A percentile compares a stretch with the other conserved stretches of the same genome.
These are phyloP conservation scores for Schwanniomyces occidentalis DNA, from an alignment of 805 yeast genomes.

Conservation along the genomic window DNA sequence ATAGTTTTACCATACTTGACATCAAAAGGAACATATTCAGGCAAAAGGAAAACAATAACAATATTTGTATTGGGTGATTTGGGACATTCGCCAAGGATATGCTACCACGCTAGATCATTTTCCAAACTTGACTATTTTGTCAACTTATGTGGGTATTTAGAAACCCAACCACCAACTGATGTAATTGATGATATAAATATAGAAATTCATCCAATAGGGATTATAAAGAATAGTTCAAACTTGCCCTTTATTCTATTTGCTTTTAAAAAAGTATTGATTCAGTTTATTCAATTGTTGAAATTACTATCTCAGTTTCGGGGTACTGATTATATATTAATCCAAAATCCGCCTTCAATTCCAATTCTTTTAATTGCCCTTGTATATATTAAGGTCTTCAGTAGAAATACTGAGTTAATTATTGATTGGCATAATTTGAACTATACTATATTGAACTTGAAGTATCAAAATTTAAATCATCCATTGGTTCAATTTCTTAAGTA, in stretches of 20 bases:
- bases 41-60: slow-evolving; percentile 53
- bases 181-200: slow-evolving; percentile 51
- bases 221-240: slow-evolving; percentile 33
- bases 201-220: slow-evolving; percentile 49
- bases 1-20: slow-evolving; percentile 37
- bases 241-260: slow-evolving; percentile 63
- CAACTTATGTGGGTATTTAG: slow-evolving; percentile 80
- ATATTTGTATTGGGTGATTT: slow-evolving; percentile 89
- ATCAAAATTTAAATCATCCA: slow-evolving; percentile 53
- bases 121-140: slow-evolving; percentile 70
- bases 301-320: slow-evolving; percentile 57
- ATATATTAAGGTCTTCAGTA: slow-evolving; percentile 48
- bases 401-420: slow-evolving; percentile 64
- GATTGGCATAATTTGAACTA: slow-evolving; percentile 98
- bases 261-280: slow-evolving; percentile 56
- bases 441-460: slow-evolving; percentile 71
- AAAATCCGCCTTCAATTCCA: slow-evolving; percentile 94
- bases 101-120: slow-evolving; percentile 83
- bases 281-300: slow-evolving; percentile 46
- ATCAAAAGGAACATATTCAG: slow-evolving; percentile 18
- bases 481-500: slow-evolving; percentile 57
- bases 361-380: slow-evolving; percentile 62
- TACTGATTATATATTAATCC: slow-evolving; percentile 69
- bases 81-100: slow-evolving; percentile 94
- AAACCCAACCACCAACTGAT: slow-evolving; percentile 52